These are phyloP conservation scores for Gastrolobium bilobum DNA, from an alignment of 306 rosid species.

Conservation along the genomic window DNA sequence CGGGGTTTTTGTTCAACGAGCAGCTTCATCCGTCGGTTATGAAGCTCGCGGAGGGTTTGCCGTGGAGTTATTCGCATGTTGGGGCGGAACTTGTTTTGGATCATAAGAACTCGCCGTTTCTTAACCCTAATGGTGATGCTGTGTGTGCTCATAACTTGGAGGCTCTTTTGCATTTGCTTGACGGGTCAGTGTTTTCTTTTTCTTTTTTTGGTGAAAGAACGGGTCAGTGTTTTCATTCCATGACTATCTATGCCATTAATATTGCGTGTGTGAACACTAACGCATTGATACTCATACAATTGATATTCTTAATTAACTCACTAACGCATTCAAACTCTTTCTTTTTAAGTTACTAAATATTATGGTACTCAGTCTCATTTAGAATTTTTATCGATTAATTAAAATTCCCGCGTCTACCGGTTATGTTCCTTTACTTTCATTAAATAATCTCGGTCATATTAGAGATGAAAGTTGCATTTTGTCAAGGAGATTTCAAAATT, in stretches of 20 bases:
- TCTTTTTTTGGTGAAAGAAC: too few relatives aligned
- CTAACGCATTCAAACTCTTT: not conserved
- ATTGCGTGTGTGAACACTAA: too few relatives aligned
- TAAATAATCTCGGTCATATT: not conserved
- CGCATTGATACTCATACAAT: too few relatives aligned
- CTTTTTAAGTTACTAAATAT: not conserved
- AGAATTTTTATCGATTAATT: too few relatives aligned
- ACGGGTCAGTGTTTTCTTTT: conserved; percentile 74
- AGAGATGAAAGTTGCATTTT: not conserved
- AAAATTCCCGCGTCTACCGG: not conserved
- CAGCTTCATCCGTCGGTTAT: conserved; percentile 55
- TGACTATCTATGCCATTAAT: too few relatives aligned
- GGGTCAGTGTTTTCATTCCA: not conserved
- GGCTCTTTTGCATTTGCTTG: conserved; percentile 83
- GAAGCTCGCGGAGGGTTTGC: conserved; percentile 70
- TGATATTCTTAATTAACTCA: too few relatives aligned
- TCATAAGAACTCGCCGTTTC: conserved; percentile 71
- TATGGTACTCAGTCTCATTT: not conserved
- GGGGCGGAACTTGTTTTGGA: conserved; percentile 77
- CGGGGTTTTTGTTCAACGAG: conserved; percentile 76
- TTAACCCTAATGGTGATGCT: conserved; percentile 66
- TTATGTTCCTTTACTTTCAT: not conserved
- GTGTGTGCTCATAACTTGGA: conserved; percentile 75
- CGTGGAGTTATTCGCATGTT: conserved; percentile 87
- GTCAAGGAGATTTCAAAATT: not conserved